Conservation (phyloP, 2,329 filamentous ascomycete genomes). For the Golovinomyces cichoracearum region DNA sequence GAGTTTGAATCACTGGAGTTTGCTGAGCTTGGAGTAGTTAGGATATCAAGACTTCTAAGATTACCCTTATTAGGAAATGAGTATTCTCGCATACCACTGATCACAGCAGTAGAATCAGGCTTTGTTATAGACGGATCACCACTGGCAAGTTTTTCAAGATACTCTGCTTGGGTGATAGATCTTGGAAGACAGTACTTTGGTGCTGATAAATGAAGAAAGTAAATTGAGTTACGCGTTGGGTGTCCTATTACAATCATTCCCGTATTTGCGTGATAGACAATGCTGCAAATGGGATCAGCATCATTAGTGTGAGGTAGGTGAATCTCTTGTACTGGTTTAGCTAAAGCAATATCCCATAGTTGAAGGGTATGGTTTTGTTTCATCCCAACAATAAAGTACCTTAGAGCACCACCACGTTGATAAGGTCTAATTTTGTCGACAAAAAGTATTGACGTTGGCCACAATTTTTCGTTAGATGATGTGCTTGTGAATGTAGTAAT, state of each 20-base stretch:
- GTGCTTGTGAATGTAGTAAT: slow-evolving; percentile 69
- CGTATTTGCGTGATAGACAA: slow-evolving; percentile 74
- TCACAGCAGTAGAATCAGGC: slow-evolving; percentile 84
- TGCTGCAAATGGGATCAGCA: slow-evolving; percentile 90
- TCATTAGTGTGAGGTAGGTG: slow-evolving; percentile 90
- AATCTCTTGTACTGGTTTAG: slow-evolving; percentile 89
- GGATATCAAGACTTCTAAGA: slow-evolving; percentile 70
- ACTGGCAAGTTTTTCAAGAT: slow-evolving; percentile 50
- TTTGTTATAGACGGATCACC: slow-evolving; percentile 50
- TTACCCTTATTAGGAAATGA: slow-evolving; percentile 69
- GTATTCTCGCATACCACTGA: slow-evolving; percentile 89
- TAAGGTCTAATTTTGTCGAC: slow-evolving; percentile 91
- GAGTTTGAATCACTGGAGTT: slow-evolving; percentile 39
- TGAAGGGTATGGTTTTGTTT: slow-evolving; percentile 98
- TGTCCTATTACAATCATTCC: slow-evolving; percentile 90
- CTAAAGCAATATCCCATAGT: slow-evolving; percentile 87
- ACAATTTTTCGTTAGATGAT: slow-evolving; percentile 72
- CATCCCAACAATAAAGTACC: slow-evolving; percentile 92
- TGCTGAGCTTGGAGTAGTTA: slow-evolving; percentile 42
- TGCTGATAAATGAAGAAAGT: slow-evolving; percentile 84
- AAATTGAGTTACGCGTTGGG: slow-evolving; percentile 88
- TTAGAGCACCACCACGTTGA: slow-evolving; percentile 62
- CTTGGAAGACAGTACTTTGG: slow-evolving; percentile 65
- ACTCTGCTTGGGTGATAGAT: slow-evolving; percentile 65
- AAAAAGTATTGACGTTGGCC: slow-evolving; percentile 86